Evolutionary conservation across 2,329 filamentous ascomycete species (phyloP).

Genomic region (Boeremia exigua): DNA sequence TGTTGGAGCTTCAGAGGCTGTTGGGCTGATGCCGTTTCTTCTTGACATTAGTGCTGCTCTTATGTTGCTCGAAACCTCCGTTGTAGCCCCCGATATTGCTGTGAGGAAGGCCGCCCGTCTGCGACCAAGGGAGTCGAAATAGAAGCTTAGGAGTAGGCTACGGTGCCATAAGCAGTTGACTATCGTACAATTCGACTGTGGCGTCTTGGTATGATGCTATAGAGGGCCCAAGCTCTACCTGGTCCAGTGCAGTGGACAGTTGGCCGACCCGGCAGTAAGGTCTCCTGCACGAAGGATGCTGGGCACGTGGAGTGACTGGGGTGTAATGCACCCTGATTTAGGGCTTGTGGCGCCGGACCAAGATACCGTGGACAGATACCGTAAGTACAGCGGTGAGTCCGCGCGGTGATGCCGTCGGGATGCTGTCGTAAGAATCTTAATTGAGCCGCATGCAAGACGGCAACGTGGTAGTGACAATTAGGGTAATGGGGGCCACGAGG

Average conservation of each 20-base stretch:
- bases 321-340: conserved; percentile 35
- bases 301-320: conserved; percentile 27
- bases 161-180: conserved; percentile 33
- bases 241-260: background rate
- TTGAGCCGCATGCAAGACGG: conserved; percentile 42
- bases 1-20: background rate
- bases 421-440: conserved; percentile 49
- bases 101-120: conserved; percentile 15
- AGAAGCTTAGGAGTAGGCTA: conserved; percentile 27
- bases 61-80: conserved; percentile 29
- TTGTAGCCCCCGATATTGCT: conserved; percentile 20
- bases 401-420: conserved; percentile 30
- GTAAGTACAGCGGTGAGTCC: conserved; percentile 20
- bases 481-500: conserved; percentile 5
- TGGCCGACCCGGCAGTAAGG: background rate
- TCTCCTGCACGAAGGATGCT: conserved; percentile 3
- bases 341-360: conserved; percentile 33
- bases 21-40: background rate
- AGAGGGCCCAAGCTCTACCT: conserved; percentile 28
- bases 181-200: conserved; percentile 32
- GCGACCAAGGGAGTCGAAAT: conserved; percentile 31
- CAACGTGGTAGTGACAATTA: conserved; percentile 17
- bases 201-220: conserved; percentile 24
- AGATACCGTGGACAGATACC: conserved; percentile 19
- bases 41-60: conserved; percentile 4